A percentile compares a stretch with the other conserved stretches of the same genome.
phyloP scores from a whole-genome alignment of 768 basidiomycete species.

The Trametes meyenii region DNA sequence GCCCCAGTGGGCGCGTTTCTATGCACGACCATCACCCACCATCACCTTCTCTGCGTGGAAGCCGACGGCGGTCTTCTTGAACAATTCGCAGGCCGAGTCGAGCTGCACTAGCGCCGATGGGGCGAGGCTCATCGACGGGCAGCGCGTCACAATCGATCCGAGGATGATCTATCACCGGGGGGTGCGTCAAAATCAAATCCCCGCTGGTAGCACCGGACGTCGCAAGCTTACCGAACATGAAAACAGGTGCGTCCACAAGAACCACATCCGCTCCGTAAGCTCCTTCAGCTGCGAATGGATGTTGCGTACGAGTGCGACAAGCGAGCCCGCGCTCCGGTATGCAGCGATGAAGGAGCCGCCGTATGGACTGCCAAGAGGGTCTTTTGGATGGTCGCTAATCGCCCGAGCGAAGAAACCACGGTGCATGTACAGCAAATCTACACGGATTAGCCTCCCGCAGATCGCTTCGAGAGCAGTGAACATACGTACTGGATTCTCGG shows the following conservation, averaged over 20 bases:
- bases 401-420: slow-evolving; percentile 75
- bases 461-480: neutral
- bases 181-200: neutral
- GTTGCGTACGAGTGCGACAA: slow-evolving; percentile 68
- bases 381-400: slow-evolving; percentile 60
- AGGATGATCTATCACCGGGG: slow-evolving; percentile 57
- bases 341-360: slow-evolving; percentile 70
- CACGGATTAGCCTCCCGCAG: neutral
- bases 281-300: slow-evolving; percentile 67
- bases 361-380: slow-evolving; percentile 73
- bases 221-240: slow-evolving; percentile 58
- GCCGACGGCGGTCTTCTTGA: slow-evolving; percentile 55
- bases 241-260: slow-evolving; percentile 72
- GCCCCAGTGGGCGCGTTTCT: neutral
- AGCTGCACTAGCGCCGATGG: slow-evolving; percentile 67
- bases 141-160: slow-evolving; percentile 67
- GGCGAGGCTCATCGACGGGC: slow-evolving; percentile 64
- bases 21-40: slow-evolving; percentile 40
- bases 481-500: slow-evolving; percentile 61
- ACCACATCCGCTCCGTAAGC: slow-evolving; percentile 73
- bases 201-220: neutral
- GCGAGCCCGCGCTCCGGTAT: slow-evolving; percentile 66
- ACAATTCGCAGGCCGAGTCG: slow-evolving; percentile 63
- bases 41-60: slow-evolving; percentile 62
- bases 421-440: slow-evolving; percentile 75